Evolutionary conservation across 2,329 filamentous ascomycete species (phyloP), one percentile per base, ranked within the genome.

Genomic region (Tolypocladium nubicola): DNA sequence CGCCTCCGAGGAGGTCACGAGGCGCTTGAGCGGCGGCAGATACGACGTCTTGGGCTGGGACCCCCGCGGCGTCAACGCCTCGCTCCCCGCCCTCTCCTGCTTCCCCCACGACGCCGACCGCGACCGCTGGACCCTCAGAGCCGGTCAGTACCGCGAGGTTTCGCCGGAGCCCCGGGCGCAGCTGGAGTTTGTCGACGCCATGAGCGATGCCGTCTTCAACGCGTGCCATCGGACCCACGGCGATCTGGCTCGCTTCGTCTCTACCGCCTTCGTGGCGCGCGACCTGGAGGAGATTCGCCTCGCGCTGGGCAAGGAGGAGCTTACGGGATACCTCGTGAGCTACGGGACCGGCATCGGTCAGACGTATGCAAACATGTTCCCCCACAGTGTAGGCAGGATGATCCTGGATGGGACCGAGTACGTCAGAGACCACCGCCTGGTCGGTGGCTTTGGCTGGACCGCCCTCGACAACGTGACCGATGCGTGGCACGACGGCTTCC

Each of bases 41-140:
- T 77, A 73, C 26, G 77, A 80, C 58, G 73, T 80, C 7, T 64
- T 82, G 16, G 76, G 77, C n/a, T 81, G 76, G 73, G 79, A 82
- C 55, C 79, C 79, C n/a, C 73, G 79, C 4, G 79, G 79, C 1
- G 76, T 81, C 56, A 80, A 80, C 61, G 64, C 68, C 1, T 75
- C 77, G 1, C 71, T 71, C 8, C 79, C 79, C 0, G 64, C 72
- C 4, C 63, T 76, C 2, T 65, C 75, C 1, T 81, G 79, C 66
- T 80, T 74, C 54, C 74, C 77, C 5, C 67, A 73, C 56, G 68
- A 78, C 49, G 74, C 72, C 10, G 69, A 76, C 61, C 71, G 77
- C 2, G 76, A 79, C 58, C 75, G 71, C 56, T 81, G 77, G 78
- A 67, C 67, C 14, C 65, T 76, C 45, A 57, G 73, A n/a, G 65